Evolutionary conservation across 2,329 filamentous ascomycete species (phyloP), one percentile per base, ranked within the genome.

Genomic region (Trichoderma semiorbis): DNA sequence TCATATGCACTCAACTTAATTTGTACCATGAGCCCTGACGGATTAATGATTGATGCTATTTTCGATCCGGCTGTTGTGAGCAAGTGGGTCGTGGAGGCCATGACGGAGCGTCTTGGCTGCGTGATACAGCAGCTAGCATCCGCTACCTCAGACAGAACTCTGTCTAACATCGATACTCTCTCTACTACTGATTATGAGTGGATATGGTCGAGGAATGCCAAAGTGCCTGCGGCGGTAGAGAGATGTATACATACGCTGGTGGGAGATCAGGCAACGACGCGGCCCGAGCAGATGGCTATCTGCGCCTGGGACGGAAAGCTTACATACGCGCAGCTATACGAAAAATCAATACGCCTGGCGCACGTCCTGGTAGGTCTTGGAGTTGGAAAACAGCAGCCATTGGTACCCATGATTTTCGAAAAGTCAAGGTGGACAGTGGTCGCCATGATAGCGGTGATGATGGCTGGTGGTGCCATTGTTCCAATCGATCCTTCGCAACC

Each of bases 281-380:
- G 62, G n/a, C 78, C 0, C 69, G 75, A 28, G 75, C 77, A 36
- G 2, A 75, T 75, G 2, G 79, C 79, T 1, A 74, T 80, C 21
- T 75, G 74, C 61, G 76, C 79, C 1, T 80, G 79, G 79, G 79
- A 80, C 7, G 79, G 78, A 12, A 72, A 78, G 14, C 72, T 80
- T 4, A 79, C 77, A 1, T 80, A 80, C 16, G 34, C 34, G 12
- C 11, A 36, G 34, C 34, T 36, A 16, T 36, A 36, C 34, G 34
- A 36, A 36, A 36, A 36, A 14, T 36, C 53, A 66, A 68, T 74
- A 80, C 50, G 53, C 11, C 55, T 69, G 18, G 50, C 66, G 14
- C n/a, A 18, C n/a, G 21, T 61, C 21, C 55, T 69, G 12, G 34
- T 16, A 16, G 21, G 16, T 14, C 34, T 47, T 47, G 66, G 66